These are phyloP conservation scores for Backusella westeae DNA, from an alignment of 192 early-diverging fungal genomes.

Conservation along the genomic window DNA sequence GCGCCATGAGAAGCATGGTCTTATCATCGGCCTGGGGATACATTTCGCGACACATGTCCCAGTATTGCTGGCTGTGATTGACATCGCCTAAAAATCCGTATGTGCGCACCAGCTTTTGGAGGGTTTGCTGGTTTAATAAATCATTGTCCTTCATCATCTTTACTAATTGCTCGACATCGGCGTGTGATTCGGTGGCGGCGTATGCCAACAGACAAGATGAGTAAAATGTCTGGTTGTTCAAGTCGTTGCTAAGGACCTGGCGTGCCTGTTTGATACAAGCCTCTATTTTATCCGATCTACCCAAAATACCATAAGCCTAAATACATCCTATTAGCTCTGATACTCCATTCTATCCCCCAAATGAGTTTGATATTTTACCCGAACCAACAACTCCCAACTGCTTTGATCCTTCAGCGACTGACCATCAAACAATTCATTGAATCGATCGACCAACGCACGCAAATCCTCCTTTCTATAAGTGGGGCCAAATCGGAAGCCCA, in stretches of 20 bases:
- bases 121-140: background rate
- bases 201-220: slow-evolving; percentile 12
- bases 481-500: slow-evolving; percentile 16
- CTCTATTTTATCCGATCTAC: background rate
- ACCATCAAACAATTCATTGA: slow-evolving; percentile 11
- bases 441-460: slow-evolving; percentile 13
- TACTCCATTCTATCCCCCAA: background rate
- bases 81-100: slow-evolving; percentile 20
- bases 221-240: background rate
- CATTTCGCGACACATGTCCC: background rate
- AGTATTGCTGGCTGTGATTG: background rate
- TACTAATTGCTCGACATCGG: background rate
- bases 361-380: slow-evolving; percentile 15
- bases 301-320: slow-evolving; percentile 5
- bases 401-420: background rate
- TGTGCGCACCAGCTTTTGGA: slow-evolving; percentile 17
- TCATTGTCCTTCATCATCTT: background rate
- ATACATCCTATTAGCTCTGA: background rate
- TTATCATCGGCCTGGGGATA: background rate
- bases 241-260: background rate
- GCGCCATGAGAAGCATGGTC: slow-evolving; percentile 23
- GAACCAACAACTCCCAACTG: slow-evolving; percentile 20
- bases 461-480: slow-evolving; percentile 21
- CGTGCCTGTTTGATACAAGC: background rate
- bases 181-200: slow-evolving; percentile 13